phyloP scores from a whole-genome alignment of 805 yeast genomes.

The Kodamaea fukazawae region DNA sequence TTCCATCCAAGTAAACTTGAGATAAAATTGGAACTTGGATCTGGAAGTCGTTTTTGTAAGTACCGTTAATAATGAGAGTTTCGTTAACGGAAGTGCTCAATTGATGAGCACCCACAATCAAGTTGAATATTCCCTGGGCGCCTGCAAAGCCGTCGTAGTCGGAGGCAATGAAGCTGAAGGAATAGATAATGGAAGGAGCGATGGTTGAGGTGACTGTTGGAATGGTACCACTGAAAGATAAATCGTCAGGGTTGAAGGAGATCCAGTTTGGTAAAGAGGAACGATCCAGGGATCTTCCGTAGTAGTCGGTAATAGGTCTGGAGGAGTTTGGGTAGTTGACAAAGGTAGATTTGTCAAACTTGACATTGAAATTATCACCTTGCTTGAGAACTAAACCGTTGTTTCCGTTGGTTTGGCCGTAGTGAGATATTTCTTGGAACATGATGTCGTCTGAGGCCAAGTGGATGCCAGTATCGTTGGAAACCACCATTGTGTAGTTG shows the following conservation, averaged over 20 bases:
- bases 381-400: slow-evolving; percentile 74
- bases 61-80: slow-evolving; percentile 61
- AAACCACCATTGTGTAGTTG: slow-evolving; percentile 58
- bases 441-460: slow-evolving; percentile 43
- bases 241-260: slow-evolving; percentile 55
- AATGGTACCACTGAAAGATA: slow-evolving; percentile 81
- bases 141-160: slow-evolving; percentile 76
- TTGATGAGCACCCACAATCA: slow-evolving; percentile 86
- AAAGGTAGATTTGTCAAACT: slow-evolving; percentile 64
- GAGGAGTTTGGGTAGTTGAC: slow-evolving; percentile 40
- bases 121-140: slow-evolving; percentile 62
- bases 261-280: slow-evolving; percentile 93
- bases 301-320: slow-evolving; percentile 58
- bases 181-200: slow-evolving; percentile 80
- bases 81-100: slow-evolving; percentile 64
- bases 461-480: slow-evolving; percentile 54
- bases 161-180: slow-evolving; percentile 72
- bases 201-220: slow-evolving; percentile 82
- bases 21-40: slow-evolving; percentile 60
- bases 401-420: slow-evolving; percentile 75
- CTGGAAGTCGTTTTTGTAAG: slow-evolving; percentile 53
- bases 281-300: slow-evolving; percentile 78
- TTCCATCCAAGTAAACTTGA: slow-evolving; percentile 64
- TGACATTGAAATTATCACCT: slow-evolving; percentile 60
- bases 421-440: slow-evolving; percentile 52